Evolutionary conservation across 1,284 basidiomycete genomes (phyloP), one percentile per base, ranked within the genome.

Genomic region (Trametes hirsuta): DNA sequence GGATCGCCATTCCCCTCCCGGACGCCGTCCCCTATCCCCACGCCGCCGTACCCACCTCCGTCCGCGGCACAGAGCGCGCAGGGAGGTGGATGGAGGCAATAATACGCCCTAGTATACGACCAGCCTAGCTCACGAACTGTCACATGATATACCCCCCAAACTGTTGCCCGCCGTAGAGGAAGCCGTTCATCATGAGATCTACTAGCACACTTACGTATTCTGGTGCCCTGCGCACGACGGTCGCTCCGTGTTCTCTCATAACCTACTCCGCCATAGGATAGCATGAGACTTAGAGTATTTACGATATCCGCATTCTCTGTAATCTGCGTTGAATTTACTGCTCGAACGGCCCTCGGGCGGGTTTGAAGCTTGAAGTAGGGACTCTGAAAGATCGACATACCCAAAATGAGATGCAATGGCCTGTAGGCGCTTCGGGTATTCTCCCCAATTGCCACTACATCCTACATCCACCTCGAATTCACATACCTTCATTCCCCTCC

Each of bases 1-100:
- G 87, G 86, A 9, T 86, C 85, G 8, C 87, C 87, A 10, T 86
- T 83, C 67, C 79, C 84, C 2, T 87, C 86, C 41, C 79, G 82
- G 47, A 77, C 84, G 25, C 83, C 85, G 8, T 87, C 86, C 9
- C 82, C 84, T 21, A 71, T 74, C 53, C 79, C 79, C 39, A 65
- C 69, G 15, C 62, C 70, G 25, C 62, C 69, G n/a, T 68, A 69
- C 72, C 77, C 69, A 18, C 65, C 65, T 15, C 68, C 68, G 45
- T 53, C 59, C 37, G 39, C 65, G 25, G 65, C 69, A 37, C 65
- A 70, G 42, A 67, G 44, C 45, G 40, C 62, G 46, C 61, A 56
- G 35, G 61, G 51, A 44, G 57, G 63, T 50, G 62, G 59, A 12
- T 68, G 68, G 51, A 62, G 69, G 66, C 62, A 67, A 60, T 69